Evolutionary conservation across 345 rosid genomes (phyloP).

Genomic region (Cardamine resedifolia): DNA sequence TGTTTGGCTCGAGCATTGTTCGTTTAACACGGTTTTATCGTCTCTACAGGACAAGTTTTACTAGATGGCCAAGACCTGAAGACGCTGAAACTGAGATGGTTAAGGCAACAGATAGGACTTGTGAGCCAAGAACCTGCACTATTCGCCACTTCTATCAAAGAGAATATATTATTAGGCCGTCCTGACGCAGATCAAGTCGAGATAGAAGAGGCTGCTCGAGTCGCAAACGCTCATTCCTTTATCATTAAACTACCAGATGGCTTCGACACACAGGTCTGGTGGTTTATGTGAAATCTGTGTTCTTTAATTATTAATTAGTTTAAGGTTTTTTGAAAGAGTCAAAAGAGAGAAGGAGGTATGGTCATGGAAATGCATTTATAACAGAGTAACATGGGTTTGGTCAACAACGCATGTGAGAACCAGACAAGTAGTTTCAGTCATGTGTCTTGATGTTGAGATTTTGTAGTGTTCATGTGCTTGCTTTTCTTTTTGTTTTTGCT

Average conservation of each 20-base stretch:
- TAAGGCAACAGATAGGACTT: constrained; percentile 94
- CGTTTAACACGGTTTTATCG: not conserved
- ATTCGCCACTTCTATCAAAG: constrained; percentile 92
- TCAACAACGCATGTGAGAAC: constrained; percentile 74
- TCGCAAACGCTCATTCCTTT: constrained; percentile 96
- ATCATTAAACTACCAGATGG: constrained; percentile 89
- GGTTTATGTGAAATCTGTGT: constrained; percentile 27
- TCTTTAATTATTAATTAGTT: constrained; percentile 24
- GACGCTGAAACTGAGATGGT: constrained; percentile 78
- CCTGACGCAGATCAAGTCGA: constrained; percentile 77
- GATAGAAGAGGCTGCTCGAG: constrained; percentile 94
- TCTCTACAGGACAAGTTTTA: constrained; percentile 74
- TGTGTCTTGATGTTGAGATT: constrained; percentile 36
- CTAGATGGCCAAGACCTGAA: constrained; percentile 87
- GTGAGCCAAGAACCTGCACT: constrained; percentile 98
- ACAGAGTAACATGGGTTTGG: constrained; percentile 69
- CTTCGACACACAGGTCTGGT: constrained; percentile 84
- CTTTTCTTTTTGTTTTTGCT: not conserved
- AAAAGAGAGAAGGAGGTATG: constrained; percentile 40
- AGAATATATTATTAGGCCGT: constrained; percentile 88
- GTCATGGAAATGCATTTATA: constrained; percentile 51
- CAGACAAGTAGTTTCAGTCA: constrained; percentile 38
- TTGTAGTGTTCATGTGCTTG: constrained; percentile 25
- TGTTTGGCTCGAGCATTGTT: constrained; percentile 13
- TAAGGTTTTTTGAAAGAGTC: constrained; percentile 43